Percentiles rank a stretch among this genome's conserved stretches.
These are phyloP conservation scores for Euphrasia confusa DNA, from an alignment of 257 asterid species.

Conservation along the genomic window DNA sequence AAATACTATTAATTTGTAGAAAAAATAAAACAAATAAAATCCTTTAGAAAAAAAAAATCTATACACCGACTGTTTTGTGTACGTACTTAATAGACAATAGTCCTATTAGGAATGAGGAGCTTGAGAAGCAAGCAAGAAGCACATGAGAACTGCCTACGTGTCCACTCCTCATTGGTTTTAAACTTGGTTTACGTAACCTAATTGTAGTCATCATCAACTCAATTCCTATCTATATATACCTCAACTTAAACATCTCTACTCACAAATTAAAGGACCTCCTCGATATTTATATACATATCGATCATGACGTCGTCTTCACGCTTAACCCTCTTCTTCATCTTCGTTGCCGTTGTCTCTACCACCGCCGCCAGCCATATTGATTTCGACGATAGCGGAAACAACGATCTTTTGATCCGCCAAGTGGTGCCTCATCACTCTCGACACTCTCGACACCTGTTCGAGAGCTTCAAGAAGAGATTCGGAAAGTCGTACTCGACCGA, in stretches of 20 bases:
- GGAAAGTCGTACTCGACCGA: slow-evolving; percentile 50
- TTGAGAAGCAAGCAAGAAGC: too few species aligned
- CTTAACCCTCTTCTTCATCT: slow-evolving; percentile 23
- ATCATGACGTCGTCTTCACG: slow-evolving; percentile 23
- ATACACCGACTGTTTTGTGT: too few species aligned
- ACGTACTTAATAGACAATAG: too few species aligned
- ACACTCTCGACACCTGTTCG: slow-evolving; percentile 25
- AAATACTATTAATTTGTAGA: too few species aligned
- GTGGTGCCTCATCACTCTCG: slow-evolving; percentile 44
- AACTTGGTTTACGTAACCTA: too few species aligned
- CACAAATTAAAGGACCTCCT: neutral
- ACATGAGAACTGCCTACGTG: neutral
- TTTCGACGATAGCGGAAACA: slow-evolving; percentile 19
- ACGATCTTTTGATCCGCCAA: slow-evolving; percentile 57
- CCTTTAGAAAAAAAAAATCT: neutral
- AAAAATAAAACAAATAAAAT: neutral
- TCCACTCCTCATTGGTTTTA: neutral
- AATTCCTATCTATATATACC: neutral
- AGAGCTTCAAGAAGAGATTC: slow-evolving; percentile 51
- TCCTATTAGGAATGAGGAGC: too few species aligned
- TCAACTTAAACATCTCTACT: too few species aligned
- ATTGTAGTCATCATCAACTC: too few species aligned
- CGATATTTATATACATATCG: too few species aligned
- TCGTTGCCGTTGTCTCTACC: slow-evolving; percentile 29
- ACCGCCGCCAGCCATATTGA: slow-evolving; percentile 14